Percentiles rank a stretch among this genome's conserved stretches.
Evolutionary conservation across 73 alveolate species (phyloP).

Genomic region (Paramecium primaurelia): DNA sequence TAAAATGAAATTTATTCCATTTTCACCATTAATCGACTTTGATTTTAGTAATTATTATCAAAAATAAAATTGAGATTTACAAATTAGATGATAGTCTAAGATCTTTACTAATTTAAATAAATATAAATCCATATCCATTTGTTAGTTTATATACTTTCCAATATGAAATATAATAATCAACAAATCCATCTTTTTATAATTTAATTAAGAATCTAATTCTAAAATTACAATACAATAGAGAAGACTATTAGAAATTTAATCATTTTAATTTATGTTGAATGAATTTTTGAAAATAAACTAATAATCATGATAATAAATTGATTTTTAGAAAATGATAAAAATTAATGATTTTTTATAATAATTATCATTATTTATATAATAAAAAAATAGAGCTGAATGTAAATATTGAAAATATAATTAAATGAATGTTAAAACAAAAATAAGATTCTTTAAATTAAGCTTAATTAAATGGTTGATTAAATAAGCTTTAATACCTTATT

Average conservation of each 20-base stretch:
- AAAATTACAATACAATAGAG: background rate
- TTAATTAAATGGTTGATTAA: background rate
- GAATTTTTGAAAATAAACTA: background rate
- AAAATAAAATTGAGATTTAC: conserved; percentile 7
- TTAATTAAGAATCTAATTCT: background rate
- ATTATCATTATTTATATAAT: too few relatives aligned
- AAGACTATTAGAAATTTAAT: background rate
- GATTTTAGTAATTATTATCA: background rate
- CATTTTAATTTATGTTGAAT: background rate
- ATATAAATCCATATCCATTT: background rate
- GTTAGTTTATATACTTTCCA: background rate
- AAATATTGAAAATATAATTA: too few relatives aligned
- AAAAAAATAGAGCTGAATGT: background rate
- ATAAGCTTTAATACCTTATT: background rate
- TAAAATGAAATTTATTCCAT: background rate
- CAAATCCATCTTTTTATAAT: background rate
- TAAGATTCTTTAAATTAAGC: background rate
- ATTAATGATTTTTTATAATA: too few relatives aligned
- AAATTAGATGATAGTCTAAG: background rate
- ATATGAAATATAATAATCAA: background rate
- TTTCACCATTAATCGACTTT: conserved; percentile 11
- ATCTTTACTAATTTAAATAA: background rate
- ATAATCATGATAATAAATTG: too few relatives aligned
- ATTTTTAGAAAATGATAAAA: too few relatives aligned
- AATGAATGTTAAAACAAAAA: background rate